Evolutionary conservation across 495 filamentous ascomycete genomes (phyloP), one percentile per base, ranked within the genome.

Genomic region (Hyaloscypha bicolor): DNA sequence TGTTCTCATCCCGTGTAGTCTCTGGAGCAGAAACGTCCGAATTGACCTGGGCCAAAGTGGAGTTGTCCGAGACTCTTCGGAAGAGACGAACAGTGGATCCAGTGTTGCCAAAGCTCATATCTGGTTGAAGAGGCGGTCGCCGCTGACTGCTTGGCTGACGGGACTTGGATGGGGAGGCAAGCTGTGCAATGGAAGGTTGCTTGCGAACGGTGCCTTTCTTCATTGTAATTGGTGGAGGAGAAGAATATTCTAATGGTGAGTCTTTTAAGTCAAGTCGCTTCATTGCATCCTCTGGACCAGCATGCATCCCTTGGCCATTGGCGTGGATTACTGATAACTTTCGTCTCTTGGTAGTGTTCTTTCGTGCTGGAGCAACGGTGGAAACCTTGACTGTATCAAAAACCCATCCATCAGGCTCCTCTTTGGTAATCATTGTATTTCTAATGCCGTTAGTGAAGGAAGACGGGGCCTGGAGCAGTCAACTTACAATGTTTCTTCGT

Each of bases 361-460:
- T 74, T 31, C 74, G 76, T 55, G 67, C 72, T 11, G 67, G 51
- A 12, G 69, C 66, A 8, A 82, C 77, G 3, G 83, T 72, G 2
- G 83, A 77, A 30, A 86, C 89, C 75, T 91, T 94, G 71, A 99
- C 87, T 0, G 95, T 99, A 72, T 97, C 95, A 73, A 99, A 99
- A n/a, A 97, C 89, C 95, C 95, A 99, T 61, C 92, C 92, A 71
- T 97, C 93, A 21, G 90, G 82, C 22, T 93, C 90, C 22, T 86
- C 82, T 73, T 82, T 88, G 63, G 81, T 83, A 60, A 83, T 87
- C 73, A 91, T 81, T n/a, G 88, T 89, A 70, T 90, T 88, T 21
- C 72, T 74, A 22, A 55, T 4, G 11, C 16, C 22, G 19, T 70
- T 70, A 70, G 63, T 11, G 5, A 22, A 53, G 19, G 37, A 58